Base-by-base conservation (phyloP, 495 filamentous ascomycete genomes). In the Trichoderma reesei region DNA sequence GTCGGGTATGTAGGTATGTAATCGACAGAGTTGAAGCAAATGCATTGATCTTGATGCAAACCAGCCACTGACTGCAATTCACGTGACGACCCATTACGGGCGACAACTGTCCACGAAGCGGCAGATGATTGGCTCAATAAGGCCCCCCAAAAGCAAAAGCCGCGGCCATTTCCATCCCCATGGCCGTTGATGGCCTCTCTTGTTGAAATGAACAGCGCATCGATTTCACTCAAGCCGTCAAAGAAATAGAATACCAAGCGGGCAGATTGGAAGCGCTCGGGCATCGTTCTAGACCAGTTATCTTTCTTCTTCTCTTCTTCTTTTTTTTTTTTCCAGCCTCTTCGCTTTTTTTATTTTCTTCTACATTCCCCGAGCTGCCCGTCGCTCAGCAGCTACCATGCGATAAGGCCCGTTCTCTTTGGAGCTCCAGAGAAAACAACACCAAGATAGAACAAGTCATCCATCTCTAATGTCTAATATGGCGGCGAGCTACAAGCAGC, bases 401-500 rank as follows among this genome's bases (percentile, higher is more conserved):
- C 59, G 61, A 39, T 46, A 46, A n/a, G 36, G 59, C 14, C 16
- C 1, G n/a, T 61, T 11, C 3, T 26, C 41, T 26, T 7, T 3
- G 11, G 34, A 38, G 6, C 16, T n/a, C n/a, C n/a, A 10, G n/a
- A 8, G n/a, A 10, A 31, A 41, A 11, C 41, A 41, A 39, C 44
- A 13, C 11, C 44, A 20, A n/a, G n/a, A n/a, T n/a, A n/a, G n/a
- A n/a, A n/a, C n/a, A n/a, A n/a, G n/a, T n/a, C n/a, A n/a, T n/a
- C n/a, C n/a, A n/a, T n/a, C n/a, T n/a, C n/a, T 51, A 54, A 56
- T 63, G 41, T 63, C 62, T 3, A 56, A 18, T 54, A 41, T n/a
- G n/a, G n/a, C 33, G 41, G 73, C 68, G 14, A 86, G 79, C 74
- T 93, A 96, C 77, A 99, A 98, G 78, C 82, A 86, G 61, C 82